These are phyloP conservation scores for Colletotrichum navitas DNA, from an alignment of 2,329 filamentous ascomycete species.

Conservation along the genomic window DNA sequence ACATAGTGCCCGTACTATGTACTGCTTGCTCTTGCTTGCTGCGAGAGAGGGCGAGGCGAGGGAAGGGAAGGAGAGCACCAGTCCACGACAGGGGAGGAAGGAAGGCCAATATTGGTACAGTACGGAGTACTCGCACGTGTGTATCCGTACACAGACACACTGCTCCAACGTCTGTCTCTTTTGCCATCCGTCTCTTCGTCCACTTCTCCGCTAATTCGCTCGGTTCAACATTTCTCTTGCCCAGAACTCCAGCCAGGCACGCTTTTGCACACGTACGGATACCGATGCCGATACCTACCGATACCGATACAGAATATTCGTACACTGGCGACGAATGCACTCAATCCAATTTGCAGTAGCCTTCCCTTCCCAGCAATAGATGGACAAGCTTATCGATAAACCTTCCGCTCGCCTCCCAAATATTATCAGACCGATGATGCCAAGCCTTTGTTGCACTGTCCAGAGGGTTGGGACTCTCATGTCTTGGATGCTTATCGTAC, in stretches of 20 bases:
- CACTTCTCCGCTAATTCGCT: not conserved
- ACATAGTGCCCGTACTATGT: no score
- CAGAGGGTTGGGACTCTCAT: conserved; percentile 13
- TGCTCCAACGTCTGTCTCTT: not conserved
- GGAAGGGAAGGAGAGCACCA: not conserved
- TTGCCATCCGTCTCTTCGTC: not conserved
- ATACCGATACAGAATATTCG: no score
- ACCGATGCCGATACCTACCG: no score
- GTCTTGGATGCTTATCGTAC: not conserved
- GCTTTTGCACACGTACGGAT: no score
- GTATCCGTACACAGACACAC: not conserved
- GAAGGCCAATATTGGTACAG: not conserved
- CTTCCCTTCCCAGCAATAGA: not conserved
- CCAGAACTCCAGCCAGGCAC: not conserved
- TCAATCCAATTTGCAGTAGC: no score
- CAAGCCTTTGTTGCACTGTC: conserved; percentile 26
- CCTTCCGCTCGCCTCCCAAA: conserved; percentile 31
- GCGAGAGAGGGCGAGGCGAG: not conserved
- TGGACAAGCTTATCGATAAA: conserved; percentile 19
- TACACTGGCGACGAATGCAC: conserved; percentile 3
- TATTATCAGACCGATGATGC: conserved; percentile 18
- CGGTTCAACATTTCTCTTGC: not conserved
- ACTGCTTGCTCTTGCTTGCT: no score
- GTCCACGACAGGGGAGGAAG: not conserved
- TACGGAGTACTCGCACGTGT: no score